Conservation (phyloP, 257 asterid genomes). For the Eustoma russellianum region DNA sequence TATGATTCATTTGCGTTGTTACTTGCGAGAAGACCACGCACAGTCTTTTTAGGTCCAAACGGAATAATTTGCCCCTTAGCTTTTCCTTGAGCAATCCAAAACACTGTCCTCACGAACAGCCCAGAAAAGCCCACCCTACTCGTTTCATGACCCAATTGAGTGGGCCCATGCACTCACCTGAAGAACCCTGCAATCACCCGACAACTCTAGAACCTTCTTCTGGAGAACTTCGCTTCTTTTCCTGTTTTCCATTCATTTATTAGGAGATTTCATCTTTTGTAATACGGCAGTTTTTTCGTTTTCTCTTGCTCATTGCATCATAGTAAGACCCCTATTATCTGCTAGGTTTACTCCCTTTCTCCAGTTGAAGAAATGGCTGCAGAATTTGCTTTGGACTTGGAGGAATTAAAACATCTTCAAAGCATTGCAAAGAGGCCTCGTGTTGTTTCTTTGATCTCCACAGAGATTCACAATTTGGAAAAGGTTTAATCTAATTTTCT, state of each 20-base stretch:
- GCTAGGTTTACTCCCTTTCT: neutral
- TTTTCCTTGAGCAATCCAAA: too few species aligned
- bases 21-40: too few species aligned
- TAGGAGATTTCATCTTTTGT: neutral
- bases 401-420: conserved; percentile 69
- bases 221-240: neutral
- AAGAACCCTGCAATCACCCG: too few species aligned
- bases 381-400: conserved; percentile 60
- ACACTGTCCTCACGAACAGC: too few species aligned
- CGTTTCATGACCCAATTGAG: too few species aligned
- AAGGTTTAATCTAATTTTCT: conserved; percentile 29
- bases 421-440: conserved; percentile 77
- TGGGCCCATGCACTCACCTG: too few species aligned
- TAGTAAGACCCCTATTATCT: neutral
- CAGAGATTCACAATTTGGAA: conserved; percentile 58
- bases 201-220: conserved; percentile 13
- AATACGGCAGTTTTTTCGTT: neutral
- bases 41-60: too few species aligned
- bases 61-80: too few species aligned
- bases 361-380: conserved; percentile 20
- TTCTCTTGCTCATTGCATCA: neutral
- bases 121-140: too few species aligned
- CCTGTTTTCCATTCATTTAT: neutral
- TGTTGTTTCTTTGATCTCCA: conserved; percentile 52
- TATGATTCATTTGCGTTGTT: too few species aligned